A percentile compares a stretch with the other conserved stretches of the same genome.
Evolutionary conservation across 2,329 filamentous ascomycete species (phyloP).

Genomic region (Chaetomium globosum): DNA sequence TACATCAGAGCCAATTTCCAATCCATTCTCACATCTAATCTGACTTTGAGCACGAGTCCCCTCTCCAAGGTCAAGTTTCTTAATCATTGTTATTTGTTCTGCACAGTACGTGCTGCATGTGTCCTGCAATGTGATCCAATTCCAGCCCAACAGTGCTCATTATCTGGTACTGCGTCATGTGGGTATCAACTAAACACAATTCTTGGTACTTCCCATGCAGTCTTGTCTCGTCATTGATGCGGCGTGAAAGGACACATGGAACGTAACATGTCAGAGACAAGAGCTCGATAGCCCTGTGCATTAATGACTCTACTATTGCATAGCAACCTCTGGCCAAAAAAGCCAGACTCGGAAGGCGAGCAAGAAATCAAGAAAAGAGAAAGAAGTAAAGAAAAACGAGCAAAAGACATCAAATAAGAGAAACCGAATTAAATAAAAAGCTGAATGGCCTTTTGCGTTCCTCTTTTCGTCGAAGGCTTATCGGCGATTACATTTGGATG

Average conservation of each 20-base stretch:
- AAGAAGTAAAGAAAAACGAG: too few relatives aligned
- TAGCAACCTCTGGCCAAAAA: too few relatives aligned
- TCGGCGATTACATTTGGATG: too few relatives aligned
- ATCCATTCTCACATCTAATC: neutral
- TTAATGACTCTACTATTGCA: neutral
- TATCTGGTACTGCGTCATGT: neutral
- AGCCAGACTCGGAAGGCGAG: too few relatives aligned
- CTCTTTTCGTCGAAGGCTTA: too few relatives aligned
- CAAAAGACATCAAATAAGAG: too few relatives aligned
- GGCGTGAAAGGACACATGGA: neutral
- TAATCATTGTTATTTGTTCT: neutral
- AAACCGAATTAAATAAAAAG: too few relatives aligned
- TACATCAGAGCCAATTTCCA: neutral
- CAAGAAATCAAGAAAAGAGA: too few relatives aligned
- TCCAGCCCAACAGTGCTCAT: neutral
- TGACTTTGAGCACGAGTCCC: neutral
- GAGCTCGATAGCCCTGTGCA: neutral
- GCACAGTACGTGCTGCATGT: neutral
- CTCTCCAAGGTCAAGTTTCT: neutral
- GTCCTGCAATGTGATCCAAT: neutral
- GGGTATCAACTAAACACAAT: neutral
- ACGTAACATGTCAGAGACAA: neutral
- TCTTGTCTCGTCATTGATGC: neutral
- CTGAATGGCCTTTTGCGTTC: too few relatives aligned
- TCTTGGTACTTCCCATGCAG: neutral